phyloP scores from a whole-genome alignment of 495 filamentous ascomycete species.

The Corynascus novoguineensis region DNA sequence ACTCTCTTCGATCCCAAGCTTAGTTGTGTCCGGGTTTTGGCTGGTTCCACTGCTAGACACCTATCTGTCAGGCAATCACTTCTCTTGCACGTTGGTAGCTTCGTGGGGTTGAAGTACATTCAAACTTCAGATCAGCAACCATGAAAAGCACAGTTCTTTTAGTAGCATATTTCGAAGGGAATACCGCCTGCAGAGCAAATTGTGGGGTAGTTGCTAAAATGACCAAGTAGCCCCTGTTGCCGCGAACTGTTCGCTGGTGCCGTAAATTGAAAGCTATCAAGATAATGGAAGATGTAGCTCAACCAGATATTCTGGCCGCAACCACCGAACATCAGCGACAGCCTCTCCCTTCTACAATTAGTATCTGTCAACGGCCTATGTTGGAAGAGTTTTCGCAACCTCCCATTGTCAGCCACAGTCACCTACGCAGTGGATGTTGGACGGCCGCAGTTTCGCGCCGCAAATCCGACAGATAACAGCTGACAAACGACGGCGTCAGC shows the following conservation, averaged over 20 bases:
- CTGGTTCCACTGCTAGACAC: too few relatives aligned
- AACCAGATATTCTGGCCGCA: not conserved
- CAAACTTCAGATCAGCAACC: too few relatives aligned
- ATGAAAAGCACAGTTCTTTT: not conserved
- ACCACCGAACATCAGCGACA: not conserved
- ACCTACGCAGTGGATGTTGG: not conserved
- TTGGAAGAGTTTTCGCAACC: too few relatives aligned
- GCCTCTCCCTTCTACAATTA: not conserved
- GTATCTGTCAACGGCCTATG: not conserved
- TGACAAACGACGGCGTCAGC: constrained; percentile 2
- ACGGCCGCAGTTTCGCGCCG: not conserved
- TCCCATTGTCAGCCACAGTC: too few relatives aligned
- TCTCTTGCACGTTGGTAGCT: too few relatives aligned
- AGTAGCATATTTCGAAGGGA: not conserved
- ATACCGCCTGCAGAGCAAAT: not conserved
- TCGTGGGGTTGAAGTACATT: too few relatives aligned
- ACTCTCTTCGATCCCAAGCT: too few relatives aligned
- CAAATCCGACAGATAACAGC: not conserved
- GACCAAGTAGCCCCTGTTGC: not conserved
- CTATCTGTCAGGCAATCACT: too few relatives aligned
- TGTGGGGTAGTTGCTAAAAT: not conserved
- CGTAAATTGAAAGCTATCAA: too few relatives aligned
- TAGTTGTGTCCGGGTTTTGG: too few relatives aligned
- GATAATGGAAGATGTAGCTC: constrained; percentile 1
- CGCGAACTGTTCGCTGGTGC: not conserved